Percentiles rank a stretch among this genome's conserved stretches.
Evolutionary conservation across 2,329 filamentous ascomycete genomes (phyloP).

Genomic region (Exophiala mesophila): DNA sequence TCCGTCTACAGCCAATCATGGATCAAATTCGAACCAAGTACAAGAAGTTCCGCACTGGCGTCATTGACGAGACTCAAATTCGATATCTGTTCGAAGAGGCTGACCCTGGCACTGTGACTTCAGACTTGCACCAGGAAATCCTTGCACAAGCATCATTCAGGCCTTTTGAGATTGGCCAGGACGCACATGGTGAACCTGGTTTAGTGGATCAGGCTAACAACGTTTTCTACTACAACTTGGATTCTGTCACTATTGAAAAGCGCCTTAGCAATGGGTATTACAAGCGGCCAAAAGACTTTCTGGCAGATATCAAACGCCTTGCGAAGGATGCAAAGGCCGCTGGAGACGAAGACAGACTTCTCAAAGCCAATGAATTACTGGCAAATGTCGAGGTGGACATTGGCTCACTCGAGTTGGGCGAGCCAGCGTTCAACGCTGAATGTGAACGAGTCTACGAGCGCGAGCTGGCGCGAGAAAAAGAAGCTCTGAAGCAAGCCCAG

Average conservation of each 20-base stretch:
- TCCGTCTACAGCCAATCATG: slow-evolving; percentile 89
- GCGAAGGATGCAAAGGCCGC: slow-evolving; percentile 77
- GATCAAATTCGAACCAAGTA: slow-evolving; percentile 90
- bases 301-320: slow-evolving; percentile 78
- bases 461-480: slow-evolving; percentile 64
- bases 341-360: slow-evolving; percentile 74
- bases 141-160: slow-evolving; percentile 55
- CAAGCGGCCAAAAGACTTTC: slow-evolving; percentile 80
- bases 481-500: slow-evolving; percentile 55
- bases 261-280: slow-evolving; percentile 97
- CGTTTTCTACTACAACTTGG: slow-evolving; percentile 93
- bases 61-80: slow-evolving; percentile 69
- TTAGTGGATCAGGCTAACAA: slow-evolving; percentile 68
- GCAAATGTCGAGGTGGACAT: slow-evolving; percentile 95
- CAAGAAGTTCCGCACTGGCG: slow-evolving; percentile 76
- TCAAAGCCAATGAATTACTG: slow-evolving; percentile 87
- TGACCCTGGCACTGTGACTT: slow-evolving; percentile 62
- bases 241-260: slow-evolving; percentile 89
- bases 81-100: slow-evolving; percentile 80
- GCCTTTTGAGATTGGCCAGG: slow-evolving; percentile 73
- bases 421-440: slow-evolving; percentile 61
- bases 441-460: slow-evolving; percentile 78
- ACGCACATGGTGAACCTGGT: slow-evolving; percentile 72
- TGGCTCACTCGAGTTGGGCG: slow-evolving; percentile 62
- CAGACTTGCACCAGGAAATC: slow-evolving; percentile 54